These are phyloP conservation scores for Syzygium jambos DNA, from an alignment of 345 rosid species.

Conservation along the genomic window DNA sequence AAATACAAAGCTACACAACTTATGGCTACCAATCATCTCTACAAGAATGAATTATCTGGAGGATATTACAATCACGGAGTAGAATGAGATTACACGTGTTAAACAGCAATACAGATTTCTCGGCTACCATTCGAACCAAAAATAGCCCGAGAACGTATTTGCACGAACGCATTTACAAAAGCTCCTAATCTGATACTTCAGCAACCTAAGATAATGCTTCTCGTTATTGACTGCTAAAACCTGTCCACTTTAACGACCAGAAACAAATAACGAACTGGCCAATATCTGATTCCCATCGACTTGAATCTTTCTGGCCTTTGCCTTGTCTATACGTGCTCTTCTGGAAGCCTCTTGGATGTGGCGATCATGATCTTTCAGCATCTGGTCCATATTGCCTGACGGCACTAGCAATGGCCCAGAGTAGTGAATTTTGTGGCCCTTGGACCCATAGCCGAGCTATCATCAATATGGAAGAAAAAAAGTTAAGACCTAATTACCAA, in stretches of 20 bases:
- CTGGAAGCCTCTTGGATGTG: slow-evolving; percentile 93
- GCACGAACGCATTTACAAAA: background rate
- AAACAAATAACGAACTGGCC: slow-evolving; percentile 55
- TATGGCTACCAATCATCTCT: slow-evolving; percentile 1
- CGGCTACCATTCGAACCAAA: background rate
- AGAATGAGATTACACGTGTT: slow-evolving; percentile 15
- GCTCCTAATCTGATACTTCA: background rate
- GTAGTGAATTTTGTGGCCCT: slow-evolving; percentile 87
- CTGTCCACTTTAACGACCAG: slow-evolving; percentile 53
- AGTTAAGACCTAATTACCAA: background rate
- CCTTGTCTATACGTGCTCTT: slow-evolving; percentile 81
- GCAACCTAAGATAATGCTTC: background rate
- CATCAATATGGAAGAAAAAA: background rate
- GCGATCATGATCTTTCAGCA: slow-evolving; percentile 95
- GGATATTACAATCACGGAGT: slow-evolving; percentile 3
- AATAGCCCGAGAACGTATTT: background rate
- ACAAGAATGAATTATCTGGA: slow-evolving; percentile 6
- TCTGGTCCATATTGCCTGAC: slow-evolving; percentile 84
- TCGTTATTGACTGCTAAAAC: slow-evolving; percentile 8
- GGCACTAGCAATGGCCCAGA: slow-evolving; percentile 90
- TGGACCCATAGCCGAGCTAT: slow-evolving; percentile 83
- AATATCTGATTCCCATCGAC: slow-evolving; percentile 51
- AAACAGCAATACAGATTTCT: background rate
- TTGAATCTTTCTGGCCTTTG: slow-evolving; percentile 65
- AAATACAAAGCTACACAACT: background rate